Base-by-base conservation (phyloP, 805 yeast genomes). In the Starmerella apis region DNA sequence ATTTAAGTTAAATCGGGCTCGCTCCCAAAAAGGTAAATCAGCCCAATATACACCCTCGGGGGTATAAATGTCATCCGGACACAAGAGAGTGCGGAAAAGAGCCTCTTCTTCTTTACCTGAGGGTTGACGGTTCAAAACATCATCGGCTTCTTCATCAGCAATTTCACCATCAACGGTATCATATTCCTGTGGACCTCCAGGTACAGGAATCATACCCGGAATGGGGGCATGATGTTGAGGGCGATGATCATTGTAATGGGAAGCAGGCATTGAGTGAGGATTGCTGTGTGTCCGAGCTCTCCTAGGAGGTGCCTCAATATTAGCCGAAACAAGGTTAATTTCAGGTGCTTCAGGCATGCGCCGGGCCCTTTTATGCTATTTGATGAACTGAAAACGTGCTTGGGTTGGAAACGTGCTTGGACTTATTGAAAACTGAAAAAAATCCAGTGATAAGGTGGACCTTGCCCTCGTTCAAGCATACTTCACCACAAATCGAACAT, bases 41-140 rank as follows among this genome's bases (percentile, higher is more conserved):
- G 69, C 70, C 70, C 70, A 66, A 61, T 66, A 66, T n/a, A 43
- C 51, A 19, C 69, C 69, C 22, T 64, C 61, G n/a, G 48, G 54
- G 33, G 55, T 54, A 56, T 64, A 66, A 19, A 61, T 50, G 39
- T 66, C 70, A 11, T 52, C 56, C 9, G 70, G 70, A 48, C 63
- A 64, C 25, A 66, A 53, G 10, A 65, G 47, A 46, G 61, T 55
- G 30, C 59, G 58, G 59, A 66, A 66, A 23, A 63, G 62, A 23
- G 61, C 65, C 56, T 62, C 61, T 48, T 66, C 68, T 42, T 61
- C 59, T 55, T 63, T 62, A 27, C 59, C 63, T 35, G 50, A 43
- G 32, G 62, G 61, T 49, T 48, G 52, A 32, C 59, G 59, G 23
- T 42, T 46, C 45, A 58, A 52, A 32, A 51, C 56, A 16, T 53